A percentile compares a stretch with the other conserved stretches of the same genome.
Conservation (phyloP, 768 basidiomycete species). For the Pluteus cervinus region DNA sequence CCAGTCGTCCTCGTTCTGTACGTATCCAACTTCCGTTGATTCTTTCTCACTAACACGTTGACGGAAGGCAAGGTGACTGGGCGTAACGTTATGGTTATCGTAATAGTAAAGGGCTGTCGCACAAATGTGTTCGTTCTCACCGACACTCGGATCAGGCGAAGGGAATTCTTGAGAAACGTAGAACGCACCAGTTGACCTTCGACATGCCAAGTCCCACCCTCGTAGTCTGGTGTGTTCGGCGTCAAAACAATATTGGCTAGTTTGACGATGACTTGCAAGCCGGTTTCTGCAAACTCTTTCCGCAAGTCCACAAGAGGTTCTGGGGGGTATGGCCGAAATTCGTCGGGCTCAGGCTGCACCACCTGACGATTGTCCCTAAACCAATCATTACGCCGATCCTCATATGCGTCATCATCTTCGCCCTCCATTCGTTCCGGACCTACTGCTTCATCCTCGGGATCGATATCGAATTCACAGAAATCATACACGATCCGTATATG, state of each 20-base stretch:
- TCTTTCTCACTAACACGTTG: constrained; percentile 9
- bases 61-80: constrained; percentile 22
- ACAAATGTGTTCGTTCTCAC: constrained; percentile 20
- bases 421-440: constrained; percentile 5
- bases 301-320: constrained; percentile 8
- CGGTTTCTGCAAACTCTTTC: constrained; percentile 8
- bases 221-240: constrained; percentile 28
- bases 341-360: constrained; percentile 11
- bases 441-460: constrained; percentile 6
- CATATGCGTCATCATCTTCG: constrained; percentile 8
- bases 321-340: constrained; percentile 9
- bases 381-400: constrained; percentile 9
- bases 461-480: constrained; percentile 11
- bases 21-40: constrained; percentile 8
- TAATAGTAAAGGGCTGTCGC: constrained; percentile 19
- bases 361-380: constrained; percentile 3
- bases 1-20: constrained; percentile 16
- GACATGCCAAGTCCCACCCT: constrained; percentile 31
- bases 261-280: constrained; percentile 26
- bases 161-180: not conserved
- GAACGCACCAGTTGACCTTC: constrained; percentile 22
- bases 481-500: constrained; percentile 10
- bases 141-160: too few species aligned
- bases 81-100: constrained; percentile 23
- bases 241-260: constrained; percentile 26